These are phyloP conservation scores for Phialemoniopsis sp. DNA, from an alignment of 2,329 filamentous ascomycete species.

Conservation along the genomic window DNA sequence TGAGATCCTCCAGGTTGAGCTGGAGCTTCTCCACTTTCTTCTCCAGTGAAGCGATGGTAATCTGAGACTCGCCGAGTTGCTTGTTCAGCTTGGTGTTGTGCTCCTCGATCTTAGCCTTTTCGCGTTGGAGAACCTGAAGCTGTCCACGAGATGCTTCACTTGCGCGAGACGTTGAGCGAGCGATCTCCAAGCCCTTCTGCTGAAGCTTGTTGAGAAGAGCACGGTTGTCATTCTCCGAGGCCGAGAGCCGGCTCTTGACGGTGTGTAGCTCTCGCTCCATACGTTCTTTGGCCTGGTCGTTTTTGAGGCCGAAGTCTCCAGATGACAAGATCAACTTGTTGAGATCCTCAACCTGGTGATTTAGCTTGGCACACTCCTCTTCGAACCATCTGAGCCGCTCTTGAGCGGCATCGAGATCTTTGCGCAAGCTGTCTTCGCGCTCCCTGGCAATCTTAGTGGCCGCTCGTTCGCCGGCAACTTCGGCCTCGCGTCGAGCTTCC, in stretches of 20 bases:
- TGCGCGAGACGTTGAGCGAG: conserved; percentile 80
- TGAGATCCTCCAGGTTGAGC: conserved; percentile 84
- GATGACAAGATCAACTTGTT: conserved; percentile 86
- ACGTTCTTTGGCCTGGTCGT: conserved; percentile 91
- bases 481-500: conserved; percentile 78
- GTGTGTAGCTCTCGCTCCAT: conserved; percentile 88
- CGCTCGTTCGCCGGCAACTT: conserved; percentile 74
- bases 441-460: conserved; percentile 77
- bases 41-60: conserved; percentile 78
- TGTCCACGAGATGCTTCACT: conserved; percentile 79
- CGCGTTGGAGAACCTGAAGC: conserved; percentile 70
- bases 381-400: conserved; percentile 76
- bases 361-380: conserved; percentile 70
- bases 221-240: conserved; percentile 94
- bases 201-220: conserved; percentile 95
- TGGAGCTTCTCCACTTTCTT: conserved; percentile 94
- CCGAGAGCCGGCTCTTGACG: conserved; percentile 80
- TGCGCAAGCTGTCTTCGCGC: conserved; percentile 70
- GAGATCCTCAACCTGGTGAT: conserved; percentile 76
- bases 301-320: conserved; percentile 81
- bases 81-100: conserved; percentile 76
- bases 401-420: conserved; percentile 76
- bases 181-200: conserved; percentile 95
- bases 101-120: conserved; percentile 80
- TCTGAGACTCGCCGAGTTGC: conserved; percentile 80